Evolutionary conservation across 2,329 filamentous ascomycete species (phyloP), one percentile per base, ranked within the genome.

Genomic region (Dothiorella sarmentorum): DNA sequence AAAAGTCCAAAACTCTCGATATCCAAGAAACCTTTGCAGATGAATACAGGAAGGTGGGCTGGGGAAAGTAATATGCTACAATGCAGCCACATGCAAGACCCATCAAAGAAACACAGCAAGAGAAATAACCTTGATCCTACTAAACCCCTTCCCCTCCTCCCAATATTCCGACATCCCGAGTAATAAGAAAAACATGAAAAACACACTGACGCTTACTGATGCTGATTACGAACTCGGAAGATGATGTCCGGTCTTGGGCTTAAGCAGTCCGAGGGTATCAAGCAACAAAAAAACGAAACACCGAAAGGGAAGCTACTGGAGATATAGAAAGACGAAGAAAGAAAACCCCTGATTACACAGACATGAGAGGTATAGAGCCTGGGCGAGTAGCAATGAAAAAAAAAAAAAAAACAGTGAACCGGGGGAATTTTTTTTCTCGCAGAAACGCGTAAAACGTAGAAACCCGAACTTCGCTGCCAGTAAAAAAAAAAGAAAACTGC

Each of bases 41-140:
- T 20, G 22, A n/a, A 17, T 10, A 4, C n/a, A n/a, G 35, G 49
- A 24, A 29, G 6, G 18, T 11, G n/a, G 24, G 35, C n/a, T n/a
- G n/a, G n/a, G n/a, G n/a, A n/a, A 40, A 51, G 15, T 37, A 53
- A 53, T 53, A 53, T 53, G 35, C 49, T 53, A 53, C 49, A 53
- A 40, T 40, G 33, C 49, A 33, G 6, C 33, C 22, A 37, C 20
- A 38, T 38, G 33, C 47, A 29, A 18, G 20, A 53, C 33, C 35
- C n/a, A 53, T 10, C 29, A 42, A n/a, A n/a, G n/a, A 37, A 52
- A 35, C 18, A 35, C 17, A 52, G 13, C 17, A 53, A 27, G 11
- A 18, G 15, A 17, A 6, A 40, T 20, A 53, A 53, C 17, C 5
- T 17, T 5, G 11, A 15, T 20, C n/a, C 35, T 17, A 27, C 7